Evolutionary conservation across 2,329 filamentous ascomycete species (phyloP).

Genomic region (Cytospora schulzeri): DNA sequence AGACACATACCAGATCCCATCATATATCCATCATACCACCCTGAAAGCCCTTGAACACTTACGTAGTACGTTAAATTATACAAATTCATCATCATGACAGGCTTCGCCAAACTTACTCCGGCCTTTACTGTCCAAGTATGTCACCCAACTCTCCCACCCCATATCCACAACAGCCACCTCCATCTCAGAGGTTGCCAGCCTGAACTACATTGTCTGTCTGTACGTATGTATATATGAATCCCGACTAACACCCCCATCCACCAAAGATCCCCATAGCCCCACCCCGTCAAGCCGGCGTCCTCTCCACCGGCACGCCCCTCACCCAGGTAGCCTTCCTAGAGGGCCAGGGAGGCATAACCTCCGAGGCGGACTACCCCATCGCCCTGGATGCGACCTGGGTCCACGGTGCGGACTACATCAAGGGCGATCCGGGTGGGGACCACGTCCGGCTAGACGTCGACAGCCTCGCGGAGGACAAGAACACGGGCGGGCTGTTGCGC

Average conservation of each 20-base stretch:
- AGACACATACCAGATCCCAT: not conserved
- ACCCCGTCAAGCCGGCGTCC: constrained; percentile 35
- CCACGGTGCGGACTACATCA: constrained; percentile 47
- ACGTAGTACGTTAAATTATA: not conserved
- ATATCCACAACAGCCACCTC: not conserved
- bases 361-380: constrained; percentile 42
- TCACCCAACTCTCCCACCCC: not conserved
- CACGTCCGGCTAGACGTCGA: constrained; percentile 45
- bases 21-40: not conserved
- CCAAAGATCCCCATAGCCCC: constrained; percentile 35
- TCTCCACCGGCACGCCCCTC: constrained; percentile 35
- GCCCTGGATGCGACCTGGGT: constrained; percentile 41
- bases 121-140: constrained; percentile 43
- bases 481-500: constrained; percentile 36
- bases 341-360: constrained; percentile 36
- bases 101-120: constrained; percentile 44
- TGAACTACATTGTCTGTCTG: no score
- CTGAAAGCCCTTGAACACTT: not conserved
- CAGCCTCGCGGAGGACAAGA: constrained; percentile 38
- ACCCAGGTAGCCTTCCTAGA: constrained; percentile 35
- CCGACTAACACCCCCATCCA: constrained; percentile 9
- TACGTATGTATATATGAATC: not conserved
- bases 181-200: not conserved
- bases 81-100: constrained; percentile 34
- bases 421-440: constrained; percentile 39